Evolutionary conservation across 1,284 basidiomycete genomes (phyloP).

Genomic region (Ustilago tritici): DNA sequence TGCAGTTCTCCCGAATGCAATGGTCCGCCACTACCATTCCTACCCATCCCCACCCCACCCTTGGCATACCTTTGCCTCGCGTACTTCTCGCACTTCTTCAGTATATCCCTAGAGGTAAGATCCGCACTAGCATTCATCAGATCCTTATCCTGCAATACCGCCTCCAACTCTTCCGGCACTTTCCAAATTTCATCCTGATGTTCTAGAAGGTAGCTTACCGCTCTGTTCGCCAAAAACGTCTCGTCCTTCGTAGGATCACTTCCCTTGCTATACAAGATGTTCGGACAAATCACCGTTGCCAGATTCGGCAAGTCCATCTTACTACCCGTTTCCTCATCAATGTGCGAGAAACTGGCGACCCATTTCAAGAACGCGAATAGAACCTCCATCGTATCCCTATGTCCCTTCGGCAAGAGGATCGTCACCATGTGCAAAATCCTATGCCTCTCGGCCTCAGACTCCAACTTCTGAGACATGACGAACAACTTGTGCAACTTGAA

Average conservation of each 20-base stretch:
- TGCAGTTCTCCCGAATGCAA: conserved; percentile 43
- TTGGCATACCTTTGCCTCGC: conserved; percentile 30
- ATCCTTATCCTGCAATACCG: conserved; percentile 64
- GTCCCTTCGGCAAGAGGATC: conserved; percentile 87
- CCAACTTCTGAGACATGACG: conserved; percentile 85
- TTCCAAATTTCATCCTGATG: conserved; percentile 86
- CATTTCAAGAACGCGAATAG: conserved; percentile 98
- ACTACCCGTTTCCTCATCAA: conserved; percentile 97
- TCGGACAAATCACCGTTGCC: conserved; percentile 97
- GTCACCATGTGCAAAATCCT: conserved; percentile 88
- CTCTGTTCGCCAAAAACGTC: conserved; percentile 86
- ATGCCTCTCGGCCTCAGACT: conserved; percentile 81
- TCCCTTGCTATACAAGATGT: conserved; percentile 87
- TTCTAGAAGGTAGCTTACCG: conserved; percentile 77
- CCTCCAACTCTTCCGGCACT: conserved; percentile 63
- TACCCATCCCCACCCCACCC: conserved; percentile 27
- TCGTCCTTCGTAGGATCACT: conserved; percentile 90
- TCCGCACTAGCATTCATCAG: conserved; percentile 62
- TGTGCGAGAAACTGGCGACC: conserved; percentile 98
- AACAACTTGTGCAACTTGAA: conserved; percentile 91
- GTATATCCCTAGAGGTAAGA: conserved; percentile 60
- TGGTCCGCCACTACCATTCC: conserved; percentile 42
- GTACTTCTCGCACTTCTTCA: conserved; percentile 66
- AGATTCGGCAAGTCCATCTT: conserved; percentile 98
- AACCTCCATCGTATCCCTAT: conserved; percentile 97